These are phyloP conservation scores for Aspergillus sp. DNA, from an alignment of 2,329 filamentous ascomycete genomes.

Conservation along the genomic window DNA sequence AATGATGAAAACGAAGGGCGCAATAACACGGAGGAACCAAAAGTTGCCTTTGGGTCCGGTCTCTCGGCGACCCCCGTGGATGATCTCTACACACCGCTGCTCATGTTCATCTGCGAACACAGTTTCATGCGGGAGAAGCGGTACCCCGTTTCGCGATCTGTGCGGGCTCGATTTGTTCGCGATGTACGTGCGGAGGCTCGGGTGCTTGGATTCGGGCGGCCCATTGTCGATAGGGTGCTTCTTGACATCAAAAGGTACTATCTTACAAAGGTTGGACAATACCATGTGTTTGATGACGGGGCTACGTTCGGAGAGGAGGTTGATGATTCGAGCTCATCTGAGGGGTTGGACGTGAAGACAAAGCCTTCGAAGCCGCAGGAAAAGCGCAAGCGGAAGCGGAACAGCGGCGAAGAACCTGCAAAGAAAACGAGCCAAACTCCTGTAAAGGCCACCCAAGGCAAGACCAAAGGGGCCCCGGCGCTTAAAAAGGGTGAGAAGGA, in stretches of 20 bases:
- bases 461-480: not conserved
- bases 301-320: slow-evolving; percentile 26
- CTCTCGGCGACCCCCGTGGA: slow-evolving; percentile 9
- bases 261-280: slow-evolving; percentile 16
- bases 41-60: no score
- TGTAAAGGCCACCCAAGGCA: not conserved
- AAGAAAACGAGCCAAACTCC: not conserved
- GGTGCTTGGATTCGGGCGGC: slow-evolving; percentile 17
- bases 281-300: not conserved
- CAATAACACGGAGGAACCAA: not conserved
- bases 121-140: slow-evolving; percentile 17
- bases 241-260: slow-evolving; percentile 25
- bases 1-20: not conserved
- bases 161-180: slow-evolving; percentile 17
- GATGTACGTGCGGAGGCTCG: slow-evolving; percentile 20
- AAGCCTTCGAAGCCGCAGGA: not conserved
- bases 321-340: slow-evolving; percentile 7
- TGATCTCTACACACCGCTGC: slow-evolving; percentile 18
- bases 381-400: slow-evolving; percentile 1
- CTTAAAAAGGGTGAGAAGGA: not conserved
- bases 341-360: not conserved
- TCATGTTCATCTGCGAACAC: slow-evolving; percentile 18
- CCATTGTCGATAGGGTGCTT: slow-evolving; percentile 15
- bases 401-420: not conserved
- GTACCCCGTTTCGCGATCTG: slow-evolving; percentile 20